Percentiles rank a stretch among this genome's conserved stretches.
These are phyloP conservation scores for Narthecium ossifragum DNA, from an alignment of 106 monocot genomes.

Conservation along the genomic window DNA sequence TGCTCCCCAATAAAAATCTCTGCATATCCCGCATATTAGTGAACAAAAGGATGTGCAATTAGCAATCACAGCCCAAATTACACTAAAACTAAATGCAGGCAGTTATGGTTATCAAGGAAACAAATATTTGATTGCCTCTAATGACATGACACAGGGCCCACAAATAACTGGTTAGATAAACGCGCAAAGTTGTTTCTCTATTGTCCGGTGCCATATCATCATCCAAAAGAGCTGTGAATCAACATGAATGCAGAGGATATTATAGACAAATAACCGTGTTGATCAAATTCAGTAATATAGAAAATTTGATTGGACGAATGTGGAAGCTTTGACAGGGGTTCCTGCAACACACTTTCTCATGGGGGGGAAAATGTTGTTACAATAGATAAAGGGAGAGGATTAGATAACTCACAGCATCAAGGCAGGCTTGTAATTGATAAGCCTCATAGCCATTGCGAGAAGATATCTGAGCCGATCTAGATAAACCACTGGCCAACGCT, in stretches of 20 bases:
- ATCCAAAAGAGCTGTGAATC: too few species aligned
- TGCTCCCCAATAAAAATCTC: too few species aligned
- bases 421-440: conserved; percentile 76
- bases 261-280: neutral
- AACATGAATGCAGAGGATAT: neutral
- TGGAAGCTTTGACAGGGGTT: too few species aligned
- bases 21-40: too few species aligned
- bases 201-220: too few species aligned
- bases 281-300: neutral
- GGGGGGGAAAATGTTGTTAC: neutral
- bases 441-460: conserved; percentile 53
- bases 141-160: too few species aligned
- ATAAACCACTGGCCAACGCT: conserved; percentile 87
- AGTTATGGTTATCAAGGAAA: too few species aligned
- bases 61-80: neutral
- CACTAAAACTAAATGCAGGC: neutral
- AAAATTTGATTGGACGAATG: too few species aligned
- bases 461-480: conserved; percentile 49
- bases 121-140: too few species aligned
- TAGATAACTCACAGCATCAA: conserved; percentile 7
- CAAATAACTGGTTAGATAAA: too few species aligned
- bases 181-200: too few species aligned
- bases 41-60: neutral
- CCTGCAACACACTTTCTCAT: too few species aligned
- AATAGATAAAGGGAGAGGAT: neutral